Evolutionary conservation across 768 basidiomycete genomes (phyloP), one percentile per base, ranked within the genome.

Genomic region (Favolaschia claudopus): DNA sequence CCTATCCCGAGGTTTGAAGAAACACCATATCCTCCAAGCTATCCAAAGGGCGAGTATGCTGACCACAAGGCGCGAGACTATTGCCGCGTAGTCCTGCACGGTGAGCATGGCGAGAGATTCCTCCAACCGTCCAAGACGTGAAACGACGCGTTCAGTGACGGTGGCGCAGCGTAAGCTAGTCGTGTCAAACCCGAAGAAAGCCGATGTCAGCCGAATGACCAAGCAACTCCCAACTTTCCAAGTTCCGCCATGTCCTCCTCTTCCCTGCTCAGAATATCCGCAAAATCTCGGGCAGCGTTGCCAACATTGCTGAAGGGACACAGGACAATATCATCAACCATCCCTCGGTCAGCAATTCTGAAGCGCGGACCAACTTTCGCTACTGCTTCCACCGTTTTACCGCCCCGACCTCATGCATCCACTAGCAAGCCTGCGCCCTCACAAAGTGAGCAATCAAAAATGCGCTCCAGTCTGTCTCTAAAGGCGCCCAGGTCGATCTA

Each of bases 401-500:
- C 67, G 22, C 65, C 66, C 20, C 53, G 64, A 45, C 52, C 57
- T 27, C 55, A 64, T 49, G 42, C 62, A 42, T 59, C 56, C 34
- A 48, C 52, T n/a, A 59, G 47, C 44, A 66, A 64, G 39, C 48
- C 49, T 12, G 62, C 55, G 17, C 73, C 76, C 32, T 63, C 68
- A 31, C 71, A 74, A 38, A 76, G 83, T 84, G 56, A 67, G 79
- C 54, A 60, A 44, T 24, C 14, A 7, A 27, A 15, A 13, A 28
- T 44, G 12, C 46, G 6, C 27, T 39, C 48, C 14, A 20, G 45
- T 19, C 32, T n/a, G 8, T 28, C 43, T 51, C 38, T 49, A 32
- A 54, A 25, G n/a, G 14, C 20, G 24, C 34, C 22, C 47, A 93
- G 92, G 77, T 31, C 87, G 95, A 22, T 89, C 91, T 51, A 96